Evolutionary conservation across 306 rosid species (phyloP), one percentile per base, ranked within the genome.

Genomic region (Malus orientalis): DNA sequence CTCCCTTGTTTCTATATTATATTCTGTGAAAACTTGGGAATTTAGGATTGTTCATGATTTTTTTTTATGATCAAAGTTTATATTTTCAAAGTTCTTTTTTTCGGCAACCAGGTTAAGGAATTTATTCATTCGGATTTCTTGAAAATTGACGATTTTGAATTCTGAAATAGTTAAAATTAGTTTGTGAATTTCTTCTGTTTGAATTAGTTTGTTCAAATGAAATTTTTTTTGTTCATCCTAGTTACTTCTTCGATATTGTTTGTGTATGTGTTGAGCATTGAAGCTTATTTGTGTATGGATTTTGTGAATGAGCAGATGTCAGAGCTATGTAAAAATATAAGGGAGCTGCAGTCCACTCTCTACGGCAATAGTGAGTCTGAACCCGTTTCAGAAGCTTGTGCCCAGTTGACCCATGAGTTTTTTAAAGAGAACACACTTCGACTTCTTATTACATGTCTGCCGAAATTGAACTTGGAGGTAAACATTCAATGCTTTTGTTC

Each of bases 341-440:
- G 99, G 88, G 99, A 95, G 91, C 71, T 95, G 81, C 92, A 95
- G 90, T 67, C 86, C 29, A 89, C 88, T 78, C 96, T 95, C 33
- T 95, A 95, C 69, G 99, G 99, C 44, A 90, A 92, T 68, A 95
- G 99, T 70, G 99, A 95, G 74, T 89, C 97, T 5, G 99, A 95
- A 80, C 99, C 99, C 3, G 91, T 95, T 18, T 65, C 99, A 0
- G 99, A 95, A 85, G 93, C 97, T 76, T 95, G 99, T 80, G 91
- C 91, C 0, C 97, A 95, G 61, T 73, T 95, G 82, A 95, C 99
- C 11, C 97, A 90, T 78, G 99, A 95, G 84, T 90, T 95, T 76
- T 95, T 95, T 75, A 87, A 81, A 76, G 97, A 90, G 89, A 71
- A 92, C 75, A 88, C 97, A 1, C 79, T 95, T 64, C 90, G 92